phyloP scores from a whole-genome alignment of 2,329 filamentous ascomycete genomes.

The Aspergillus hiratsukae region DNA sequence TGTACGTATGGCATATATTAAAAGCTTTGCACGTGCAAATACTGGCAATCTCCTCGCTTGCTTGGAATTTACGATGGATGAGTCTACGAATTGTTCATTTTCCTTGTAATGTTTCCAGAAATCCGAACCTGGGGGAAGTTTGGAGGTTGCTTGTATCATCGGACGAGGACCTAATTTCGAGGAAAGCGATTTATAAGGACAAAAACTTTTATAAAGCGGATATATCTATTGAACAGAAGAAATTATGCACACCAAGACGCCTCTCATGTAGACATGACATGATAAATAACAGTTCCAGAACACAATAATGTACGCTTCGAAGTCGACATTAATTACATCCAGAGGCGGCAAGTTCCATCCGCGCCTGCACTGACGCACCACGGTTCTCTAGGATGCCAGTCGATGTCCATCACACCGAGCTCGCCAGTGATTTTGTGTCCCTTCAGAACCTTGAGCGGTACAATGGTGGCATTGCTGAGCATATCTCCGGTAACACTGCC shows the following conservation, averaged over 20 bases:
- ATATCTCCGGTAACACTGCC: conserved; percentile 91
- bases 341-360: conserved; percentile 86
- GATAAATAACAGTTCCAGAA: conserved; percentile 15
- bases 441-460: conserved; percentile 87
- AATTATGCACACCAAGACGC: conserved; percentile 25
- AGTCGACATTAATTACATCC: conserved; percentile 54
- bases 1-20: neutral
- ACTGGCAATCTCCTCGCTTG: neutral
- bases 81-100: neutral
- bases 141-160: neutral
- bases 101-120: neutral
- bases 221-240: conserved; percentile 22
- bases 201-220: conserved; percentile 27
- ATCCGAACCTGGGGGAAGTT: neutral
- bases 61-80: neutral
- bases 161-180: neutral
- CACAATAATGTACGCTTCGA: conserved; percentile 20
- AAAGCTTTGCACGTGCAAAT: neutral
- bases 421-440: conserved; percentile 84
- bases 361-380: conserved; percentile 94
- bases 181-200: neutral
- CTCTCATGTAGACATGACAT: conserved; percentile 16
- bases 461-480: conserved; percentile 94
- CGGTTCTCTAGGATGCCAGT: conserved; percentile 92
- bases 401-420: conserved; percentile 85